Evolutionary conservation across 345 rosid species (phyloP).

Genomic region (Turritis glabra): DNA sequence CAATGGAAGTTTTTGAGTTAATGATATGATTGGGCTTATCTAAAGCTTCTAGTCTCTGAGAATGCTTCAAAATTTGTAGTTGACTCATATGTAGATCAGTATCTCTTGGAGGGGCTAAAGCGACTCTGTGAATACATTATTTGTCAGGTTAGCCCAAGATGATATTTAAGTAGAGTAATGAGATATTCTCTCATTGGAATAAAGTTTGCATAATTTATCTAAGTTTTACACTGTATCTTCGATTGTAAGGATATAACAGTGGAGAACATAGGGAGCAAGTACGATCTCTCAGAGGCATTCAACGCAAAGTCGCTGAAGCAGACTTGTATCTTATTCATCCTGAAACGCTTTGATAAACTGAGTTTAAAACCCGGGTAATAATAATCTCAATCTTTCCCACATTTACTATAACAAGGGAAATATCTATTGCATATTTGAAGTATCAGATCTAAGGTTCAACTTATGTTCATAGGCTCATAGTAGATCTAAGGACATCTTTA

Average conservation of each 20-base stretch:
- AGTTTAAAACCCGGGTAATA: conserved; percentile 64
- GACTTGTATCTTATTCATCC: conserved; percentile 70
- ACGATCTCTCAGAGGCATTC: conserved; percentile 86
- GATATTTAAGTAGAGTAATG: not conserved
- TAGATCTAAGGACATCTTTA: not conserved
- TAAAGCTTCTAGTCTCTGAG: conserved; percentile 4
- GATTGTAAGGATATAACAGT: conserved; percentile 62
- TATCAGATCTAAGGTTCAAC: not conserved
- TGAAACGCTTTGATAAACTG: conserved; percentile 80
- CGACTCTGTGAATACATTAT: conserved; percentile 30
- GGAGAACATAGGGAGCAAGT: conserved; percentile 78
- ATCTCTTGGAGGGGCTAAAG: too few relatives aligned
- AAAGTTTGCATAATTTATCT: not conserved
- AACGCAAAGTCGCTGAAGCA: conserved; percentile 77
- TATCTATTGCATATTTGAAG: not conserved
- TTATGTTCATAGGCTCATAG: not conserved
- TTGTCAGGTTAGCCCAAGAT: conserved; percentile 64
- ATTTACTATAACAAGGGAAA: not conserved
- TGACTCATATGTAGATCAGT: not conserved
- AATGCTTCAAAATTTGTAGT: not conserved
- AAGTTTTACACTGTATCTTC: not conserved
- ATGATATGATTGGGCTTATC: conserved; percentile 51
- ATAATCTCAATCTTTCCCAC: not conserved
- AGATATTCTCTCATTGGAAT: not conserved
- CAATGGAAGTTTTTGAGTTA: conserved; percentile 91